phyloP scores from a whole-genome alignment of 2,329 filamentous ascomycete species.

The Fusarium subglutinans region DNA sequence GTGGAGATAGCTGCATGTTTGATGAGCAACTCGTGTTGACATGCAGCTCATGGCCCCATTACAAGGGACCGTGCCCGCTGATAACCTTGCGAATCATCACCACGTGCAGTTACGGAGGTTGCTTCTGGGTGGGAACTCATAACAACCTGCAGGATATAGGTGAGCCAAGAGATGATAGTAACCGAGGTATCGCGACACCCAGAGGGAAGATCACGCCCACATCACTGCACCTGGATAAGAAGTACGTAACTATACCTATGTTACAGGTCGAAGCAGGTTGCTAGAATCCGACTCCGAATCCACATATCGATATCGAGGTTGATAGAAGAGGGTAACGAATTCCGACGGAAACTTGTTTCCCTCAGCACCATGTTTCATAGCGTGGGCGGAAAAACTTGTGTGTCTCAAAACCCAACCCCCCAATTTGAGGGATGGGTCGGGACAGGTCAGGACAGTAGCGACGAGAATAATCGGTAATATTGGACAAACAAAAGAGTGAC shows the following conservation, averaged over 20 bases:
- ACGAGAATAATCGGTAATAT: slow-evolving; percentile 26
- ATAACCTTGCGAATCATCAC: slow-evolving; percentile 23
- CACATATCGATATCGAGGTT: neutral
- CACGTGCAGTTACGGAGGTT: slow-evolving; percentile 21
- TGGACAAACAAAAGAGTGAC: slow-evolving; percentile 11
- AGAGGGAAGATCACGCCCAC: neutral
- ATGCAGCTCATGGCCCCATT: slow-evolving; percentile 31
- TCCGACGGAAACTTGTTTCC: slow-evolving; percentile 9
- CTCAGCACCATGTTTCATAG: slow-evolving; percentile 29
- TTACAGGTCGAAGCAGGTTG: slow-evolving; percentile 1
- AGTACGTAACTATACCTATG: neutral
- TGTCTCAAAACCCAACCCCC: slow-evolving; percentile 6
- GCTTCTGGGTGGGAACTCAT: slow-evolving; percentile 10
- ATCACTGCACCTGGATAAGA: neutral
- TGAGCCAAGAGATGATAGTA: slow-evolving; percentile 15
- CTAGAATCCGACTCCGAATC: neutral
- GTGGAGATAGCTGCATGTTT: slow-evolving; percentile 33
- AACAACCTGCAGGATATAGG: slow-evolving; percentile 10
- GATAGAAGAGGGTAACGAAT: slow-evolving; percentile 14
- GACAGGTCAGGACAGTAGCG: neutral
- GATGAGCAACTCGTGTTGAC: slow-evolving; percentile 30
- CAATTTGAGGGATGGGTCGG: neutral
- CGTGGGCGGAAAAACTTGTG: slow-evolving; percentile 17
- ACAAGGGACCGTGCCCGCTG: slow-evolving; percentile 16
- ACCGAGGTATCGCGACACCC: slow-evolving; percentile 1